A percentile compares a stretch with the other conserved stretches of the same genome.
Evolutionary conservation across 2,329 filamentous ascomycete genomes (phyloP).

Genomic region (Fusarium verticillioides): DNA sequence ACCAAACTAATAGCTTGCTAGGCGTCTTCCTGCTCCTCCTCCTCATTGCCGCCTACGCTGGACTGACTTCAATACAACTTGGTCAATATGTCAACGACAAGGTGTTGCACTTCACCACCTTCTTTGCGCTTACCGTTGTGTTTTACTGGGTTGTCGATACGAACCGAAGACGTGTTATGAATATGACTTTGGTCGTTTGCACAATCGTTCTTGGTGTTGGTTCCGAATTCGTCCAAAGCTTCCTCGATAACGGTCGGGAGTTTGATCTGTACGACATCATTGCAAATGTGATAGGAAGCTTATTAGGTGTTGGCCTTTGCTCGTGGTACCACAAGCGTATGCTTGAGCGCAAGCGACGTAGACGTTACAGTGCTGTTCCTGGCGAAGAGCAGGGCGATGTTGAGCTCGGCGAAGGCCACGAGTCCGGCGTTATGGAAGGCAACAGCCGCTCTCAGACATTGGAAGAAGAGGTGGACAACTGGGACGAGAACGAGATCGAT

Average conservation of each 20-base stretch:
- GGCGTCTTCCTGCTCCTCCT: constrained; percentile 77
- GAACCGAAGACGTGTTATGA: constrained; percentile 82
- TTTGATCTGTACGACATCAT: constrained; percentile 87
- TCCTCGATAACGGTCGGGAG: constrained; percentile 77
- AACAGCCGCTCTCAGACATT: constrained; percentile 56
- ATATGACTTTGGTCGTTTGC: constrained; percentile 84
- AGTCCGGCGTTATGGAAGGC: constrained; percentile 68
- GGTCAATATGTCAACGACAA: constrained; percentile 82
- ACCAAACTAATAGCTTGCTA: constrained; percentile 49
- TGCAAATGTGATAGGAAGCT: constrained; percentile 85
- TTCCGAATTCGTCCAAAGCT: constrained; percentile 79
- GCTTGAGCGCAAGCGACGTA: constrained; percentile 83
- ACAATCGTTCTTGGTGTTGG: constrained; percentile 77
- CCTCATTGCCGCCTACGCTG: constrained; percentile 80
- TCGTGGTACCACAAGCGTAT: constrained; percentile 96
- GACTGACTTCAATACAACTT: constrained; percentile 74
- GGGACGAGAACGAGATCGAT: constrained; percentile 84
- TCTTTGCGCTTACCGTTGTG: constrained; percentile 85
- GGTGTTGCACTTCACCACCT: constrained; percentile 84
- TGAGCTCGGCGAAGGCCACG: constrained; percentile 80
- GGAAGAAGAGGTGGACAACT: constrained; percentile 89
- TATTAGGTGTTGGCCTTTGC: constrained; percentile 77
- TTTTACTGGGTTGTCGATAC: constrained; percentile 99
- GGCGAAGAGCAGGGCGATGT: constrained; percentile 74
- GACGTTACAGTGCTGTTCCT: constrained; percentile 77